A percentile compares a stretch with the other conserved stretches of the same genome.
These are phyloP conservation scores for Sporobolomyces phaffii DNA, from an alignment of 768 basidiomycete species.

Conservation along the genomic window DNA sequence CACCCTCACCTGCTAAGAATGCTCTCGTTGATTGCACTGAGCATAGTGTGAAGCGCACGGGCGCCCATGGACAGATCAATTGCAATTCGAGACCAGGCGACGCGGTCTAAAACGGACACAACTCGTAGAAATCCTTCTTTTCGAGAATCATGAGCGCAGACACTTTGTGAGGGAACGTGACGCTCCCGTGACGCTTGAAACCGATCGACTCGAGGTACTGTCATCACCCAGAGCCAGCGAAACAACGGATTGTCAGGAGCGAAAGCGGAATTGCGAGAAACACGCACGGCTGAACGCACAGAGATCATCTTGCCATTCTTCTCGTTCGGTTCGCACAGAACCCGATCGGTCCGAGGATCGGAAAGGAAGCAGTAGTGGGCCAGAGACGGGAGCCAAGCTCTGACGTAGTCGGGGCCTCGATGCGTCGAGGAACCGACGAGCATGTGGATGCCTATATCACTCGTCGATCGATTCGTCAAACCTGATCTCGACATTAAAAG, in stretches of 20 bases:
- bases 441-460: slow-evolving; percentile 31
- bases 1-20: too few species aligned
- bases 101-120: slow-evolving; percentile 30
- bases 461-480: too few species aligned
- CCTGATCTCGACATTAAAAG: too few species aligned
- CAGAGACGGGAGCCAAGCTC: slow-evolving; percentile 38
- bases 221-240: too few species aligned
- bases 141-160: slow-evolving; percentile 38
- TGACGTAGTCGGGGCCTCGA: slow-evolving; percentile 36
- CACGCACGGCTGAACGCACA: neutral
- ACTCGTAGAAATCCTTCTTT: slow-evolving; percentile 27
- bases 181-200: slow-evolving; percentile 32
- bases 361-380: slow-evolving; percentile 38
- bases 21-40: too few species aligned
- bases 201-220: slow-evolving; percentile 37
- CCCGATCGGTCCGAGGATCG: slow-evolving; percentile 36
- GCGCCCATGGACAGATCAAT: too few species aligned
- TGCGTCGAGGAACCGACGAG: slow-evolving; percentile 36
- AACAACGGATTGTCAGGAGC: too few species aligned
- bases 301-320: slow-evolving; percentile 33
- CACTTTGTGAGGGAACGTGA: slow-evolving; percentile 38
- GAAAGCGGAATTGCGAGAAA: neutral
- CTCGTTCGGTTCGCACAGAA: slow-evolving; percentile 39
- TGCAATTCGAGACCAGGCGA: too few species aligned
- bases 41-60: too few species aligned